Evolutionary conservation across 495 filamentous ascomycete genomes (phyloP).

Genomic region (Friedmanniomyces simplex): DNA sequence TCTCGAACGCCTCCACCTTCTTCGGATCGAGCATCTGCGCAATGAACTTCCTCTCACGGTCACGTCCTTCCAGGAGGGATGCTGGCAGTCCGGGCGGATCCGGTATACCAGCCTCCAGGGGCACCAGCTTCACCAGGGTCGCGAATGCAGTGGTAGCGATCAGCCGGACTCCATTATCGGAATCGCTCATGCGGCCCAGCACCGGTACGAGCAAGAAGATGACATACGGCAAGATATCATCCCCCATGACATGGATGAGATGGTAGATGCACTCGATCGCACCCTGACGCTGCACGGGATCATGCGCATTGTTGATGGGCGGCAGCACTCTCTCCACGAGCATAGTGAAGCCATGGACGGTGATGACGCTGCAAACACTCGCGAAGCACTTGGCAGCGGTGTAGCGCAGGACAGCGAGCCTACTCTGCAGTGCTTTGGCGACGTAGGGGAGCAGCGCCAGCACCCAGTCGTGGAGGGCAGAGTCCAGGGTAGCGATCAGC

Average conservation of each 20-base stretch:
- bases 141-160: conserved; percentile 96
- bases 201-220: conserved; percentile 99
- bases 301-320: conserved; percentile 74
- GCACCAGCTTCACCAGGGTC: conserved; percentile 94
- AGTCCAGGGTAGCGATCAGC: conserved; percentile 71
- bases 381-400: conserved; percentile 96
- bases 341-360: conserved; percentile 88
- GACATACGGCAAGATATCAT: conserved; percentile 89
- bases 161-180: conserved; percentile 86
- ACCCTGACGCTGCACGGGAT: conserved; percentile 80
- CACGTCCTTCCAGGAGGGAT: conserved; percentile 76
- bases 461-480: conserved; percentile 63
- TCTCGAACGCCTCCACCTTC: conserved; percentile 86
- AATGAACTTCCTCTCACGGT: conserved; percentile 91
- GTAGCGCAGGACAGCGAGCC: conserved; percentile 84
- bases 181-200: conserved; percentile 96
- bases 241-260: conserved; percentile 96
- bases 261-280: conserved; percentile 89
- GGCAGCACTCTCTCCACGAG: conserved; percentile 88
- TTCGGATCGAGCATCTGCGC: conserved; percentile 89
- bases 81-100: conserved; percentile 89
- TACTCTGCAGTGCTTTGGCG: conserved; percentile 72
- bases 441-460: conserved; percentile 75
- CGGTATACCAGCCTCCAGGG: conserved; percentile 94
- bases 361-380: conserved; percentile 92